phyloP scores from a whole-genome alignment of 2,329 filamentous ascomycete species.

The Fusarium mexicanum region DNA sequence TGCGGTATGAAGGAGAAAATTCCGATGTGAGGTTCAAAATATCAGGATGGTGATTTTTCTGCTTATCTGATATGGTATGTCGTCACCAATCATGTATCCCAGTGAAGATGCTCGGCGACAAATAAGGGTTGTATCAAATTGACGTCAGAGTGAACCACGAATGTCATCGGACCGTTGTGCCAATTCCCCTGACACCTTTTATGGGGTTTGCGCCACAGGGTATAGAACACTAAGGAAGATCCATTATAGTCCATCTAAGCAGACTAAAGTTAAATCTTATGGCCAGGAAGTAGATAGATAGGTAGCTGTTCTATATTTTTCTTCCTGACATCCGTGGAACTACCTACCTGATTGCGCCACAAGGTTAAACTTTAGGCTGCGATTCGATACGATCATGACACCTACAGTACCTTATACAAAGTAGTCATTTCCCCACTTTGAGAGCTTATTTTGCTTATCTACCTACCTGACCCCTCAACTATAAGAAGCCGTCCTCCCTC shows the following conservation, averaged over 20 bases:
- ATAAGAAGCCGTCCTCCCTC: neutral
- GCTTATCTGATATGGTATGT: neutral
- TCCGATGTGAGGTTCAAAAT: neutral
- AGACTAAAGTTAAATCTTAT: too few species aligned
- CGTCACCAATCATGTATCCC: neutral
- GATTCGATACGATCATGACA: neutral
- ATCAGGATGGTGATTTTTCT: too few species aligned
- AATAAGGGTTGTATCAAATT: neutral
- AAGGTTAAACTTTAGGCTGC: neutral
- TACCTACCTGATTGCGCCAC: neutral
- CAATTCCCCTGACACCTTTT: neutral
- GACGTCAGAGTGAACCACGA: neutral
- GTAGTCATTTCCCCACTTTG: neutral
- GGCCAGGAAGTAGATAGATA: too few species aligned
- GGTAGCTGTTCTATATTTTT: too few species aligned
- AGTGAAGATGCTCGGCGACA: rapidly evolving
- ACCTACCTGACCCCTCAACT: neutral
- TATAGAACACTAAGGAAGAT: too few species aligned
- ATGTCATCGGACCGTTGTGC: neutral
- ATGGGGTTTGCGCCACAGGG: neutral
- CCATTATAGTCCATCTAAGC: too few species aligned
- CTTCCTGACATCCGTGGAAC: too few species aligned
- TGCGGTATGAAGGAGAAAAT: neutral
- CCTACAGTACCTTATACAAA: neutral
- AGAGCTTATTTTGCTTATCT: neutral